Evolutionary conservation across 805 yeast species (phyloP).

Genomic region (Wickerhamomyces hampshirensis): DNA sequence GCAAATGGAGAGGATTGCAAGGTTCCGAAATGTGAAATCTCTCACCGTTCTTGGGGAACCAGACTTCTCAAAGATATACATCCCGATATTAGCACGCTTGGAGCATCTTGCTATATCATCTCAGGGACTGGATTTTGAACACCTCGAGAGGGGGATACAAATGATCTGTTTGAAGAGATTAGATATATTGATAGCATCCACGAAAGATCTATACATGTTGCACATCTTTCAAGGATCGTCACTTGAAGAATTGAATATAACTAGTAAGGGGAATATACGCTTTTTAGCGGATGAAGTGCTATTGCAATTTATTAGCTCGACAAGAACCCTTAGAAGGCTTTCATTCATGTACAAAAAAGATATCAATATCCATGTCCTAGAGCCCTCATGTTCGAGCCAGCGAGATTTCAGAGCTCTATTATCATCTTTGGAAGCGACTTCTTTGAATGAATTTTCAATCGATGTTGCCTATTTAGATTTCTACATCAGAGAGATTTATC

Average conservation of each 20-base stretch:
- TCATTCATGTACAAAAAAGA: slow-evolving; percentile 2
- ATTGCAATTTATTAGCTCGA: too few relatives aligned
- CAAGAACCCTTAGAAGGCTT: too few relatives aligned
- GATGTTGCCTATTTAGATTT: too few relatives aligned
- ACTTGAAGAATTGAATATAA: slow-evolving; percentile 11
- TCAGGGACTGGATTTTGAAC: background rate
- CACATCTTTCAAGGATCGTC: slow-evolving; percentile 1
- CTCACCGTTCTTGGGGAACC: slow-evolving; percentile 14
- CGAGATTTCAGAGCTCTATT: too few relatives aligned
- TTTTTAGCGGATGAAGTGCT: too few relatives aligned
- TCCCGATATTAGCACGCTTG: background rate
- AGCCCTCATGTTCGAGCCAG: too few relatives aligned
- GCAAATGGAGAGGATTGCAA: background rate
- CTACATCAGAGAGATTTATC: too few relatives aligned
- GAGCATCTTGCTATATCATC: slow-evolving; percentile 11
- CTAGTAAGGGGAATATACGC: slow-evolving; percentile 1
- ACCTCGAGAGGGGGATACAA: too few relatives aligned
- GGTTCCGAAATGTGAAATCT: slow-evolving; percentile 9
- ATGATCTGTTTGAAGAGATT: slow-evolving; percentile 4
- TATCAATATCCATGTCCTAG: too few relatives aligned
- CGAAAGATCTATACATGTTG: slow-evolving; percentile 1
- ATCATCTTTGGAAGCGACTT: too few relatives aligned
- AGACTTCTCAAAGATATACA: background rate
- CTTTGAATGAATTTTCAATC: too few relatives aligned
- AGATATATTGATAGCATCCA: slow-evolving; percentile 12